Evolutionary conservation across 1,284 basidiomycete species (phyloP), one percentile per base, ranked within the genome.

Genomic region (Anthracocystis walkeri): DNA sequence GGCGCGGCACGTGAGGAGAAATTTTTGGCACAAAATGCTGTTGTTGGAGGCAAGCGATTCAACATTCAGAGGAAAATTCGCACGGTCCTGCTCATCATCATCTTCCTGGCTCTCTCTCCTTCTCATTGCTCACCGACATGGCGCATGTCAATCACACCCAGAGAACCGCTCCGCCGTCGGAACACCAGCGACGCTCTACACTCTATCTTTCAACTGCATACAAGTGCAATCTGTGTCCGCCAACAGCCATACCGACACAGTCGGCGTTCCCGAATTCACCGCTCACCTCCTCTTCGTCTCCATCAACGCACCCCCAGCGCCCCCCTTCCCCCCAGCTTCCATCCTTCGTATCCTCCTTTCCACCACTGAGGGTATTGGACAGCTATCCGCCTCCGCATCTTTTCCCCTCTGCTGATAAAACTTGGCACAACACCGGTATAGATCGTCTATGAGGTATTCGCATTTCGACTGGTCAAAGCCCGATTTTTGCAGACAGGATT

Each of bases 381-480:
- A 84, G 58, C 75, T 79, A 48, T 78, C 78, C 29, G 75, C 71
- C 62, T 75, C 70, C 1, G 75, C 75, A 16, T 77, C 70, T 5
- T 42, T 60, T 8, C 81, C 83, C 10, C 77, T 52, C 54, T 70
- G 58, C 41, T 61, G 58, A 56, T 84, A 84, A 68, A 79, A 81
- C n/a, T 58, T 51, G 31, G 63, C 74, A 56, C 83, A 84, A 72
- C 83, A 84, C 7, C 77, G 65, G 45, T 84, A 82, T 12, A 84
- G 71, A 29, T 79, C 75, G 55, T 78, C 71, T 27, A 84, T 71
- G 33, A 82, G 61, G 41, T 71, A 53, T 41, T 82, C 71, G 60
- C 83, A 84, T n/a, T 70, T 71, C 4, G 80, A 72, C 51, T 84
- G 83, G 50, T 83, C 64, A 58, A 72, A 83, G 48, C 69, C 69